Conservation (phyloP, 1,139 yeast species). For the Suhomyces yuchorum region DNA sequence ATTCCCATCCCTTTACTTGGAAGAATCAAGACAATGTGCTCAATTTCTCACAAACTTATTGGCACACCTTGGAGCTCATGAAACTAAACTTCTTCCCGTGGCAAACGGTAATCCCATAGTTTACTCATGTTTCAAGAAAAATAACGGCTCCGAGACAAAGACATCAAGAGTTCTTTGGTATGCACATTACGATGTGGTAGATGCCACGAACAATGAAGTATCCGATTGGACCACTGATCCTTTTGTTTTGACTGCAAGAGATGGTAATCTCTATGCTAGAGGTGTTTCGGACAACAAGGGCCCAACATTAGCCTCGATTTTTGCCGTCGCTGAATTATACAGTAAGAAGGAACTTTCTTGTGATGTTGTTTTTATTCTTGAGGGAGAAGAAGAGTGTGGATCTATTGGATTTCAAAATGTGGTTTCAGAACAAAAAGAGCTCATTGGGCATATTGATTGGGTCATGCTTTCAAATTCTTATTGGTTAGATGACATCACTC, state of each 20-base stretch:
- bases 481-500: conserved; percentile 88
- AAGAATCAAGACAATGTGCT: conserved; percentile 88
- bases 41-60: conserved; percentile 66
- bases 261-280: conserved; percentile 88
- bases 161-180: conserved; percentile 71
- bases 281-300: conserved; percentile 97
- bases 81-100: conserved; percentile 71
- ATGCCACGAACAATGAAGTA: conserved; percentile 45
- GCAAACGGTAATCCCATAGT: conserved; percentile 81
- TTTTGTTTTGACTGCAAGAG: conserved; percentile 67
- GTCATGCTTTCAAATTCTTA: conserved; percentile 85
- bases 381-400: conserved; percentile 96
- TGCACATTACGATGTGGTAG: conserved; percentile 95
- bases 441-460: conserved; percentile 82
- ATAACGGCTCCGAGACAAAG: conserved; percentile 17
- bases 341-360: conserved; percentile 55
- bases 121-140: conserved; percentile 65
- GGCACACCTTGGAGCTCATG: conserved; percentile 68
- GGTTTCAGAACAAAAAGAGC: conserved; percentile 47
- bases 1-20: conserved; percentile 62
- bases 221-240: conserved; percentile 80
- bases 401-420: conserved; percentile 80
- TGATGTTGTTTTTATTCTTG: conserved; percentile 82
- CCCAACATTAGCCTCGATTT: conserved; percentile 85
- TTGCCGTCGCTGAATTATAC: conserved; percentile 76